Evolutionary conservation across 331 rosid genomes (phyloP), one percentile per base, ranked within the genome.

Genomic region (Malus hybrid): DNA sequence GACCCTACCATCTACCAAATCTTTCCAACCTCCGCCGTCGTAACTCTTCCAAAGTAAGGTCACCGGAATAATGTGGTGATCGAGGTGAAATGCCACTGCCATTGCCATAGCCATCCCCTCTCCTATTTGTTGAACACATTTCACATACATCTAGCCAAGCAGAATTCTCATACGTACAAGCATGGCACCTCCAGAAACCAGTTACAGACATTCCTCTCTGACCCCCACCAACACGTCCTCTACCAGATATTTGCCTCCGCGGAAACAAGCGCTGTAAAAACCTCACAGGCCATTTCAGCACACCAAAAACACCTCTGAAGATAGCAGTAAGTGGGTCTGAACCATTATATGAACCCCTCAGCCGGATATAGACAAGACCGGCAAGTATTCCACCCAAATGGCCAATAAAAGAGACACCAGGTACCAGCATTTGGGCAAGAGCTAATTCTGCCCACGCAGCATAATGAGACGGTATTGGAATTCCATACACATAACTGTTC

Each of bases 311-410:
- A 16, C 92, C 85, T 48, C 89, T 82, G 22, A 86, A 12, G 33
- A 88, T 22, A 31, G 50, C 1, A 13, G 83, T 55, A 28, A 93
- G 71, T 0, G 91, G 89, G 48, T 87, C 80, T 1, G 90, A 78
- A 4, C 97, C 93, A 0, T 87, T 86, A 81, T 70, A 82, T 2
- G 33, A 16, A 10, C 86, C 48, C 79, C 82, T 91, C 79, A 91
- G 11, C 28, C 76, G 76, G 6, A 93, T 55, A 79, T 87, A 93
- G 48, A 91, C 75, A 64, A 93, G 54, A n/a, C 97, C 98, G 1
- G 96, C 96, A 1, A 93, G 93, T 62, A 93, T 86, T 13, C 96
- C 98, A 65, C 97, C 96, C 2, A 93, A 84, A 72, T 93, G 98
- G 6, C 98, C 97, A 0, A 90, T 80, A 67, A 93, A 93, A 6